These are phyloP conservation scores for Xerocomus nothofagi DNA, from an alignment of 1,284 basidiomycete genomes.

Conservation along the genomic window DNA sequence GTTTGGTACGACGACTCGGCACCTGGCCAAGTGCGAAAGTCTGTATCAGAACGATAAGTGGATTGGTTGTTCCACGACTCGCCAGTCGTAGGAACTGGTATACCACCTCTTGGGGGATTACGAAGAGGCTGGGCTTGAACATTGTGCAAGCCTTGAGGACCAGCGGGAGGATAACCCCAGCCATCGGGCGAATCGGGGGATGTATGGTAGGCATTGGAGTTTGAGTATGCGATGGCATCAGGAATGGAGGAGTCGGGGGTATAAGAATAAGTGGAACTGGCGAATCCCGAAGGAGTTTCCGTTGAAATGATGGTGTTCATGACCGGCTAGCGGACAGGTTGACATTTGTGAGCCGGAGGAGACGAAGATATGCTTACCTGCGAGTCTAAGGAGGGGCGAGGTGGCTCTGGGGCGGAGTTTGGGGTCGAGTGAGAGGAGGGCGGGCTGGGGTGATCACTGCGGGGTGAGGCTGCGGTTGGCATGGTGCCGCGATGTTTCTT, in stretches of 20 bases:
- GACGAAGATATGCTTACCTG: slow-evolving; percentile 28
- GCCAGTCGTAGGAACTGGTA: slow-evolving; percentile 23
- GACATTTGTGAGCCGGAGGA: not conserved
- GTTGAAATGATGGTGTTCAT: slow-evolving; percentile 41
- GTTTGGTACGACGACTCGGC: slow-evolving; percentile 37
- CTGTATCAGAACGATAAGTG: slow-evolving; percentile 34
- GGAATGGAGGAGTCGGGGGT: slow-evolving; percentile 33
- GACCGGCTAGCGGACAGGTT: slow-evolving; percentile 28
- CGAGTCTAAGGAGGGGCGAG: slow-evolving; percentile 30
- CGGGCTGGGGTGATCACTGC: slow-evolving; percentile 41
- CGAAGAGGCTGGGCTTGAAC: slow-evolving; percentile 55
- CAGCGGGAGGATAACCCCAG: slow-evolving; percentile 54
- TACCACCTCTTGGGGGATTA: slow-evolving; percentile 23
- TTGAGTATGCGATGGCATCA: slow-evolving; percentile 36
- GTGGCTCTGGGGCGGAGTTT: slow-evolving; percentile 28
- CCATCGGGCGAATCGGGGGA: slow-evolving; percentile 43
- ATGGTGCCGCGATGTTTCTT: slow-evolving; percentile 45
- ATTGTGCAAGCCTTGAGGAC: slow-evolving; percentile 43
- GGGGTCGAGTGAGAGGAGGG: slow-evolving; percentile 36
- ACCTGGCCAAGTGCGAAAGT: slow-evolving; percentile 42
- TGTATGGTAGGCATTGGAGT: slow-evolving; percentile 27
- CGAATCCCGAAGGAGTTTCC: slow-evolving; percentile 40
- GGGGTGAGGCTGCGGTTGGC: slow-evolving; percentile 38
- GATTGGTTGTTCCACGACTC: slow-evolving; percentile 29
- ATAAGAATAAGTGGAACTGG: slow-evolving; percentile 44